These are phyloP conservation scores for Tribonema minus DNA, from an alignment of 108 stramenopile genomes.

Conservation along the genomic window DNA sequence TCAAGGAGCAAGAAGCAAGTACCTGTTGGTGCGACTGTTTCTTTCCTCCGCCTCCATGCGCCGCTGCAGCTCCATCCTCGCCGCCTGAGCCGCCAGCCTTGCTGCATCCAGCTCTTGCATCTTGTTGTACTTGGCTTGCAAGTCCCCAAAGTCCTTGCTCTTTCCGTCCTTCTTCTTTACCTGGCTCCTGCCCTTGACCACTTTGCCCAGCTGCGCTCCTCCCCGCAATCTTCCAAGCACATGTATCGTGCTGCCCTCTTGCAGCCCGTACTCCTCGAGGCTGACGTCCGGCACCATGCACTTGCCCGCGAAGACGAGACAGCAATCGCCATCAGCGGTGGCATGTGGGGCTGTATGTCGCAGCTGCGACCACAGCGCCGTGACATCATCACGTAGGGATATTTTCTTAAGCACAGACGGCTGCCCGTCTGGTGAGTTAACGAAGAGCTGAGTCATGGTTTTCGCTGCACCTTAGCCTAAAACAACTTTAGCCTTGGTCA, in stretches of 20 bases:
- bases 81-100: constrained; percentile 26
- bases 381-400: neutral
- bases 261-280: constrained; percentile 14
- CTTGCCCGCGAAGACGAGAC: constrained; percentile 28
- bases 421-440: too few species aligned
- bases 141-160: constrained; percentile 24
- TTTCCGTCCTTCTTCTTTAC: constrained; percentile 31
- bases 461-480: neutral
- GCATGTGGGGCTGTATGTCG: neutral
- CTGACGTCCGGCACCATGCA: neutral
- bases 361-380: neutral
- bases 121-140: constrained; percentile 41
- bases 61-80: constrained; percentile 31
- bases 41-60: constrained; percentile 53
- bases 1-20: too few species aligned
- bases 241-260: constrained; percentile 24
- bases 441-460: neutral
- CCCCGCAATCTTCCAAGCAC: constrained; percentile 31
- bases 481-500: neutral
- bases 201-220: constrained; percentile 44
- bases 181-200: constrained; percentile 38
- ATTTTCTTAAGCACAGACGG: neutral
- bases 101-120: constrained; percentile 43
- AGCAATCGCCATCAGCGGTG: neutral
- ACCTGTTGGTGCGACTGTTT: constrained; percentile 31